Conservation (phyloP, 495 filamentous ascomycete genomes). For the Neurospora discreta region DNA sequence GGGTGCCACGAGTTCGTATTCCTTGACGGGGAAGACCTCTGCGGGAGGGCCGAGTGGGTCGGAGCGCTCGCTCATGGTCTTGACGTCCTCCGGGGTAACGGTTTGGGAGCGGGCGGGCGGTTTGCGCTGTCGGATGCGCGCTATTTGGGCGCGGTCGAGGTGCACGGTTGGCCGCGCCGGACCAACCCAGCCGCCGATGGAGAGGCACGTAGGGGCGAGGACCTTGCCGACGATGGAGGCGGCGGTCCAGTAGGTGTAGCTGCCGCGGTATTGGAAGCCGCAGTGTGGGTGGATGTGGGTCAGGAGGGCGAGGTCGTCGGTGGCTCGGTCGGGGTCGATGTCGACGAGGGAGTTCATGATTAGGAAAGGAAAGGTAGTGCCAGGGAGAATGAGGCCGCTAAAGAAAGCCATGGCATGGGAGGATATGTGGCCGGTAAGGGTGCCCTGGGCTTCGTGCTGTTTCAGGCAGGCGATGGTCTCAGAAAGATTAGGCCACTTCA, state of each 20-base stretch:
- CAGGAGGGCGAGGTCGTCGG: slow-evolving; percentile 48
- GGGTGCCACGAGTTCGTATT: slow-evolving; percentile 46
- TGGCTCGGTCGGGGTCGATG: slow-evolving; percentile 50
- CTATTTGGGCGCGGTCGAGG: slow-evolving; percentile 50
- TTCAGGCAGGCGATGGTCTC: slow-evolving; percentile 48
- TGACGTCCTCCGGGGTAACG: slow-evolving; percentile 42
- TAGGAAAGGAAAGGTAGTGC: slow-evolving; percentile 56
- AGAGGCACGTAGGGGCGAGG: slow-evolving; percentile 61
- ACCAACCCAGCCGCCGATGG: slow-evolving; percentile 60
- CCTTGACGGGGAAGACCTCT: slow-evolving; percentile 45
- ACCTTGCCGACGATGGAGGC: slow-evolving; percentile 62
- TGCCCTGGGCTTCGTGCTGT: slow-evolving; percentile 40
- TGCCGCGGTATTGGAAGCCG: slow-evolving; percentile 60
- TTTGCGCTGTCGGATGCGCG: slow-evolving; percentile 43
- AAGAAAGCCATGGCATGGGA: slow-evolving; percentile 64
- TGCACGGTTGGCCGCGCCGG: slow-evolving; percentile 52
- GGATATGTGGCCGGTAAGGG: slow-evolving; percentile 44
- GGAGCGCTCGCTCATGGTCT: slow-evolving; percentile 47
- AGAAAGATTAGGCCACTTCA: slow-evolving; percentile 64
- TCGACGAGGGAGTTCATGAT: slow-evolving; percentile 65
- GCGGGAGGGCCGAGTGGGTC: slow-evolving; percentile 53
- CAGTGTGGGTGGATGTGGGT: slow-evolving; percentile 49
- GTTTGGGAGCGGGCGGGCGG: slow-evolving; percentile 22
- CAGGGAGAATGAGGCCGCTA: slow-evolving; percentile 56
- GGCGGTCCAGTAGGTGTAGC: slow-evolving; percentile 60